Evolutionary conservation across 2,329 filamentous ascomycete species (phyloP).

Genomic region (Aureobasidium namibiae): DNA sequence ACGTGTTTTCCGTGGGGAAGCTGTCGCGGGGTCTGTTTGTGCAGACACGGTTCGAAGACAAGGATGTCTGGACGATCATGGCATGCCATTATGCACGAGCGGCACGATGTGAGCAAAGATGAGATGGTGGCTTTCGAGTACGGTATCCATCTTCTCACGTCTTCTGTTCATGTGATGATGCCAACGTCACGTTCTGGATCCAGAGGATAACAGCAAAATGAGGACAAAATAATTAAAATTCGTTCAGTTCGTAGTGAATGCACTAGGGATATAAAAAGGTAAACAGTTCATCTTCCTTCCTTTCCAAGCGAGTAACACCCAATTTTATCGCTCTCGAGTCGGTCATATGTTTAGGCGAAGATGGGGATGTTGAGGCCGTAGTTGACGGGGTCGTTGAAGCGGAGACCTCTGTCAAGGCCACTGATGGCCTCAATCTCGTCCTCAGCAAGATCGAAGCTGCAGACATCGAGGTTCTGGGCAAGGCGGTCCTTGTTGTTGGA

Average conservation of each 20-base stretch:
- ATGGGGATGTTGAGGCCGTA: conserved; percentile 46
- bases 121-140: neutral
- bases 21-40: conserved; percentile 4
- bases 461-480: conserved; percentile 59
- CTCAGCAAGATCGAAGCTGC: conserved; percentile 56
- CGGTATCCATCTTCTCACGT: neutral
- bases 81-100: neutral
- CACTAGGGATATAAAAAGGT: conserved; percentile 2
- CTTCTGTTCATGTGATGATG: neutral
- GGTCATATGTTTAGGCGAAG: conserved; percentile 36
- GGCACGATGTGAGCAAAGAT: neutral
- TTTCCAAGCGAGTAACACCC: neutral
- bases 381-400: conserved; percentile 69
- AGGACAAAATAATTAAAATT: neutral
- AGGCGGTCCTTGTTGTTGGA: conserved; percentile 52
- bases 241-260: conserved; percentile 1
- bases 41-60: neutral
- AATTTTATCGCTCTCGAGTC: neutral
- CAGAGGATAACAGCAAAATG: neutral
- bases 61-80: neutral
- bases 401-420: conserved; percentile 55
- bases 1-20: neutral
- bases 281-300: neutral
- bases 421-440: conserved; percentile 61
- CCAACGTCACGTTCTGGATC: neutral